These are phyloP conservation scores for Musa itinerans DNA, from an alignment of 176 grass and related monocot genomes.

Conservation along the genomic window DNA sequence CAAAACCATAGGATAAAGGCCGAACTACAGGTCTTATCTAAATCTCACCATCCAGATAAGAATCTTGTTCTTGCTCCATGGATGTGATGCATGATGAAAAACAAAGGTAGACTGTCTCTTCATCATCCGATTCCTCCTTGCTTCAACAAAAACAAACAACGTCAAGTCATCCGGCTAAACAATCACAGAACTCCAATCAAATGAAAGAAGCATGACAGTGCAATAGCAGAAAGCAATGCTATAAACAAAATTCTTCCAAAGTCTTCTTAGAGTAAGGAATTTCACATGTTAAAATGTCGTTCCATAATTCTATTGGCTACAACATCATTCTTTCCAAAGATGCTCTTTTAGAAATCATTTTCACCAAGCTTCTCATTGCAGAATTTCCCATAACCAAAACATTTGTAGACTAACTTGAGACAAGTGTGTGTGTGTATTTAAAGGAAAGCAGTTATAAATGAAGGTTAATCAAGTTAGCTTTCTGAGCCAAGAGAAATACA, in stretches of 20 bases:
- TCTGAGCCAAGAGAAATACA: no score
- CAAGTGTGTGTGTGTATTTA: no score
- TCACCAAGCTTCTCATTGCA: not conserved
- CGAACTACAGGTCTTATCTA: not conserved
- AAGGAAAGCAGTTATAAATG: no score
- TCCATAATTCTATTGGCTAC: not conserved
- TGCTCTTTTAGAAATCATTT: not conserved
- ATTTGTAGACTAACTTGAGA: no score
- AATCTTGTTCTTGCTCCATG: conserved; percentile 93
- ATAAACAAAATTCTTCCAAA: not conserved
- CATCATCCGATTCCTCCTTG: conserved; percentile 70
- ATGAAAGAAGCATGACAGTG: not conserved
- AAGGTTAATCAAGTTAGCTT: no score
- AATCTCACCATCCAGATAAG: conserved; percentile 90
- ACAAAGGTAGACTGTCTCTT: conserved; percentile 89
- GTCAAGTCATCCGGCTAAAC: not conserved
- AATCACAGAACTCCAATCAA: not conserved
- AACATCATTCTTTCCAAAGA: not conserved
- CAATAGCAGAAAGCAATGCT: not conserved
- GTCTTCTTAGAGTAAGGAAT: not conserved
- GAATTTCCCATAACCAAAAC: not conserved
- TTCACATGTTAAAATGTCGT: not conserved
- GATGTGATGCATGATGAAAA: conserved; percentile 83
- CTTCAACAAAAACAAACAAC: conserved; percentile 27
- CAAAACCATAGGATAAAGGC: not conserved